phyloP scores from a whole-genome alignment of 805 yeast genomes.

The Zygoascus flipseniorum region DNA sequence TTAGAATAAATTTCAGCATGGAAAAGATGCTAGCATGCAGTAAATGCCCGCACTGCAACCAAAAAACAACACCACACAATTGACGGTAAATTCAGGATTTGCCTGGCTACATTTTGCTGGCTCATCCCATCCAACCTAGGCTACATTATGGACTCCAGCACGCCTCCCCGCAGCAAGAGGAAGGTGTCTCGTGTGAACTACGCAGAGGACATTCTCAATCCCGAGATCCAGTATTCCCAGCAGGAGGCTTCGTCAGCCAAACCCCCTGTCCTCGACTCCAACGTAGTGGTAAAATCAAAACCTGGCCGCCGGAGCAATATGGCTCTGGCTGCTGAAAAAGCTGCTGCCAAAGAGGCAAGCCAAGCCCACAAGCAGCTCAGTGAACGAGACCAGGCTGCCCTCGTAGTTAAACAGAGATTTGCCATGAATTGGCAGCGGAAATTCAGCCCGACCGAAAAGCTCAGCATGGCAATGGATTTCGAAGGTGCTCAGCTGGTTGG shows the following conservation, averaged over 20 bases:
- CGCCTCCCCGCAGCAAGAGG: constrained; percentile 8
- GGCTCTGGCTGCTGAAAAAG: background rate
- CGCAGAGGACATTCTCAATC: constrained; percentile 18
- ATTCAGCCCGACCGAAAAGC: constrained; percentile 19
- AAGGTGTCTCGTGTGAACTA: constrained; percentile 21
- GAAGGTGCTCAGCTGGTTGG: constrained; percentile 32
- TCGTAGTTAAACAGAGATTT: constrained; percentile 7
- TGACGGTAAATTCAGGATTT: too few relatives aligned
- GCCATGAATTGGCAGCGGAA: constrained; percentile 27
- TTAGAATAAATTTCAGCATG: too few relatives aligned
- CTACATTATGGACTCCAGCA: background rate
- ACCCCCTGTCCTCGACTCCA: background rate
- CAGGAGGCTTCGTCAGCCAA: background rate
- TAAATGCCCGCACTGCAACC: too few relatives aligned
- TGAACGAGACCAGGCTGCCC: background rate
- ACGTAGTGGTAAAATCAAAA: constrained; percentile 3
- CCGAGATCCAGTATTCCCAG: constrained; percentile 7
- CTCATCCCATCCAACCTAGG: too few relatives aligned
- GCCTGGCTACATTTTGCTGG: too few relatives aligned
- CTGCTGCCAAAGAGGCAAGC: constrained; percentile 1
- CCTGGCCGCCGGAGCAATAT: constrained; percentile 3
- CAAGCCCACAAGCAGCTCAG: background rate
- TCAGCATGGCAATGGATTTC: constrained; percentile 28
- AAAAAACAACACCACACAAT: too few relatives aligned
- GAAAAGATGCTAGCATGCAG: too few relatives aligned